These are phyloP conservation scores for Pezicula neosporulosa DNA, from an alignment of 2,329 filamentous ascomycete genomes.

Conservation along the genomic window DNA sequence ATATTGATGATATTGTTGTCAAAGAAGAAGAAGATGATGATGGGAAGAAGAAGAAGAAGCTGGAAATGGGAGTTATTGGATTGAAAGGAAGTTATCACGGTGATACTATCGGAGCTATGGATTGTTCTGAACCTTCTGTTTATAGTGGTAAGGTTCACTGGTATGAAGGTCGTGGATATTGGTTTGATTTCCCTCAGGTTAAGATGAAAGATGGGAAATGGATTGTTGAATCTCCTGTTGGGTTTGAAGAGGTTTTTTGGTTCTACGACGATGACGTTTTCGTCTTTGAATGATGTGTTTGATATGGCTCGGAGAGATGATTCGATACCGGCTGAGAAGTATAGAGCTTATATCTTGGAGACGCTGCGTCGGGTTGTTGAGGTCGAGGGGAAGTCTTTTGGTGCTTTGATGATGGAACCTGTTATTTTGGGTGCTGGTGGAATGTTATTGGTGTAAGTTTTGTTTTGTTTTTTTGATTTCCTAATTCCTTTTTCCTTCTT, in stretches of 20 bases:
- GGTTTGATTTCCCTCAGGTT: constrained; percentile 77
- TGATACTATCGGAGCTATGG: constrained; percentile 87
- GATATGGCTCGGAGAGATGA: constrained; percentile 47
- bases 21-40: no score
- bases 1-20: no score
- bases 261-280: constrained; percentile 14
- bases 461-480: no score
- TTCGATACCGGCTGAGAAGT: constrained; percentile 44
- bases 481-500: neutral
- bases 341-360: constrained; percentile 55
- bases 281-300: constrained; percentile 55
- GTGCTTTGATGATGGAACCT: constrained; percentile 77
- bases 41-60: constrained; percentile 29
- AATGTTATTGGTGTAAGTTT: constrained; percentile 71
- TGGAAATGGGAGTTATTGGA: constrained; percentile 65
- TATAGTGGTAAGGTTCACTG: constrained; percentile 84
- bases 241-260: constrained; percentile 14
- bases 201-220: constrained; percentile 64
- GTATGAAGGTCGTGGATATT: constrained; percentile 75
- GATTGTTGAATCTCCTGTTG: constrained; percentile 42
- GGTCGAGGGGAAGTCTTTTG: constrained; percentile 62
- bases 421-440: constrained; percentile 78
- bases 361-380: constrained; percentile 50
- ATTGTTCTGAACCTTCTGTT: constrained; percentile 71
- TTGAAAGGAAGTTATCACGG: constrained; percentile 82